Percentiles rank a stretch among this genome's conserved stretches.
Evolutionary conservation across 2,329 filamentous ascomycete genomes (phyloP).

Genomic region (Hyphodiscus sp.): DNA sequence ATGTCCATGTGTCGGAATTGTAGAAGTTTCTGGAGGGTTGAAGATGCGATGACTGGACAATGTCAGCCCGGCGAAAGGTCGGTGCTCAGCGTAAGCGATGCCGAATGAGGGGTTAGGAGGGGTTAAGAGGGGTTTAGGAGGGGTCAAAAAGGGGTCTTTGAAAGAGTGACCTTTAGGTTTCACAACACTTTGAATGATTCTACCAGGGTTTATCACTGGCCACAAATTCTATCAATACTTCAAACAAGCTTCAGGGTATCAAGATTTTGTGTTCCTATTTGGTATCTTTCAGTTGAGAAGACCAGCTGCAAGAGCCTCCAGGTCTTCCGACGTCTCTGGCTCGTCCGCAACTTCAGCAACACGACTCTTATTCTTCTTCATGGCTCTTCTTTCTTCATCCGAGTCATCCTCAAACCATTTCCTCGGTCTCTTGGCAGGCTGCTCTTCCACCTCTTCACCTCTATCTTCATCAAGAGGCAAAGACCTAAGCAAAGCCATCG

Average conservation of each 20-base stretch:
- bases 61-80: not conserved
- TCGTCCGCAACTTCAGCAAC: slow-evolving; percentile 58
- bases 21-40: not conserved
- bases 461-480: slow-evolving; percentile 44
- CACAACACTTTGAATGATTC: no score
- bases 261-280: slow-evolving; percentile 8
- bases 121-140: slow-evolving; percentile 1
- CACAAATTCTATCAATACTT: not conserved
- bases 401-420: slow-evolving; percentile 73
- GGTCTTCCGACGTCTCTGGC: slow-evolving; percentile 72
- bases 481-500: slow-evolving; percentile 51
- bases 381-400: slow-evolving; percentile 38
- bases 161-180: not conserved
- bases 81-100: slow-evolving; percentile 9
- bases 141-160: not conserved
- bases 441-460: slow-evolving; percentile 44
- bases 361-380: slow-evolving; percentile 43
- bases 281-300: slow-evolving; percentile 45
- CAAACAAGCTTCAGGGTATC: slow-evolving; percentile 13
- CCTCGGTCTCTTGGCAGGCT: slow-evolving; percentile 59
- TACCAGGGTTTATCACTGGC: not conserved
- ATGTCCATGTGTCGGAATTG: not conserved
- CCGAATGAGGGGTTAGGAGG: slow-evolving; percentile 9
- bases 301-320: slow-evolving; percentile 70
- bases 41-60: not conserved